phyloP scores from a whole-genome alignment of 2,329 filamentous ascomycete genomes.

The Exophiala aquamarina region DNA sequence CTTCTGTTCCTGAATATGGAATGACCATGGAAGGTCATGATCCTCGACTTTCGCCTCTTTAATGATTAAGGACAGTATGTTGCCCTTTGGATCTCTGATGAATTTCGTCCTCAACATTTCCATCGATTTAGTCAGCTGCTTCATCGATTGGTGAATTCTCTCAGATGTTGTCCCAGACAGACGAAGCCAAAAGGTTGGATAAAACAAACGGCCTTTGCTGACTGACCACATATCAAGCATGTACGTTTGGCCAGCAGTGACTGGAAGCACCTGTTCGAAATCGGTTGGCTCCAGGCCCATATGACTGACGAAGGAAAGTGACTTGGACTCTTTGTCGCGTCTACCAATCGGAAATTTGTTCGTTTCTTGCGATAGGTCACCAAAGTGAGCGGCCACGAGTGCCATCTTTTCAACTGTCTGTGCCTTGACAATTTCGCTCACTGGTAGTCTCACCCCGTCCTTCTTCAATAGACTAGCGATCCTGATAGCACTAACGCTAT shows the following conservation, averaged over 20 bases:
- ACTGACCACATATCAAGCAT: constrained; percentile 77
- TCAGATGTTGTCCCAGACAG: constrained; percentile 44
- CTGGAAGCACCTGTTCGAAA: constrained; percentile 63
- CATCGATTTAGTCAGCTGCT: constrained; percentile 52
- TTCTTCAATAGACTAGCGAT: constrained; percentile 70
- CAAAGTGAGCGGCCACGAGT: constrained; percentile 11
- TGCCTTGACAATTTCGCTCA: constrained; percentile 70
- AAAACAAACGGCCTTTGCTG: constrained; percentile 67
- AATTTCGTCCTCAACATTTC: constrained; percentile 71
- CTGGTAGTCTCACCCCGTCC: constrained; percentile 60
- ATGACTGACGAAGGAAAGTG: not conserved
- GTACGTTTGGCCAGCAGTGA: constrained; percentile 75
- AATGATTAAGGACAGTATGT: constrained; percentile 1
- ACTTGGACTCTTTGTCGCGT: not conserved
- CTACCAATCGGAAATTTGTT: not conserved
- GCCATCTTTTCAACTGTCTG: constrained; percentile 67
- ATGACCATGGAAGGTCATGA: constrained; percentile 17
- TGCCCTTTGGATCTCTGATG: constrained; percentile 29
- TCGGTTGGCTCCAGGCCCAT: constrained; percentile 43
- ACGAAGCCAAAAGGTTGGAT: constrained; percentile 67
- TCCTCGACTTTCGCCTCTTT: constrained; percentile 19
- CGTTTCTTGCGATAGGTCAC: not conserved
- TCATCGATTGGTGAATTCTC: constrained; percentile 62
- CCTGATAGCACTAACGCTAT: constrained; percentile 91
- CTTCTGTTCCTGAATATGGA: not conserved